Base-by-base conservation (phyloP, 768 basidiomycete genomes). In the Obba rivulosa region DNA sequence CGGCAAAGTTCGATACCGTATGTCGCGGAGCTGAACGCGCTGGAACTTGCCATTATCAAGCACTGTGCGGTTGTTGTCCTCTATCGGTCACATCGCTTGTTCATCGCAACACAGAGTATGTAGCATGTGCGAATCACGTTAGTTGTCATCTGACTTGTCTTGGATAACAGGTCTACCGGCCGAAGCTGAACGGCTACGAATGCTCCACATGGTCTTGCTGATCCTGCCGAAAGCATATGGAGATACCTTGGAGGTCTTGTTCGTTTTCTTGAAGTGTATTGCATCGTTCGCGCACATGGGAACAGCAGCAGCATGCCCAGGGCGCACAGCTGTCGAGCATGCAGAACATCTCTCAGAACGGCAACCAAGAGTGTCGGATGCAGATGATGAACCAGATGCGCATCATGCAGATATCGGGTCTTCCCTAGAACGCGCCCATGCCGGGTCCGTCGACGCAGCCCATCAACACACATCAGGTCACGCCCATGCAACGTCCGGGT, bases 251-350 rank as follows among this genome's bases (percentile, higher is more conserved):
- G 96, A 99, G 68, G 91, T 96, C 43, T 72, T 99, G 43, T 97
- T 96, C 62, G 94, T 96, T 24, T 99, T 99, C 73, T 77, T 99
- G 56, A 96, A 97, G 69, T 99, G 96, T 96, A 96, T 99, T 10
- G 95, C 95, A 9, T 96, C 93, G 2, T 99, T 99, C 65, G 92
- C 96, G 42, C 95, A 99, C 67, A 35, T 58, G 73, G 94, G 37
- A 40, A 10, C 42, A 40, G 28, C 42, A 43, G n/a, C 39, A 48
- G 18, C 39, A 18, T 10, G 16, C 10, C 16, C 39, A 41, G 39
- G n/a, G n/a, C n/a, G n/a, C n/a, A n/a, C 28, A 7, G 28, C 28
- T 7, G 28, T 42, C 21, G 41, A 14, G 8, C 20, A 22, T 4
- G 8, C 21, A 42, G 41, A 21, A 16, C n/a, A 14, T 16, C 9